phyloP scores from a whole-genome alignment of 148 eudicot genomes.

The Cornus controversa region DNA sequence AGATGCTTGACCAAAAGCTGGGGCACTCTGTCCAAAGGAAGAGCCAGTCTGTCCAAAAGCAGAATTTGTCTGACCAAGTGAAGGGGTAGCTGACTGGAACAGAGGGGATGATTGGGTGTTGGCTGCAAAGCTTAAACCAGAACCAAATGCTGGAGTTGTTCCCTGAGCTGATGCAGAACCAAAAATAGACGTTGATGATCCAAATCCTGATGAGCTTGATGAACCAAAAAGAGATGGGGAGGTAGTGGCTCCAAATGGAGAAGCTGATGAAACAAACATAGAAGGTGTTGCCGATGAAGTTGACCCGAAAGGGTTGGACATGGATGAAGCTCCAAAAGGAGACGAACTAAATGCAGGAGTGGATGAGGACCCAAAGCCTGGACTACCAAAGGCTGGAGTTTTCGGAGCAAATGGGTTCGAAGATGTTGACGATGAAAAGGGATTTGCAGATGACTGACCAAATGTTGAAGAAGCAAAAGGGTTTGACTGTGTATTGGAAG shows the following conservation, averaged over 20 bases:
- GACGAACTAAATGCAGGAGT: conserved; percentile 59
- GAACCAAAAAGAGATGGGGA: conserved; percentile 68
- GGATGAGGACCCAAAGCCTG: conserved; percentile 62
- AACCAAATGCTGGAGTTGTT: conserved; percentile 52
- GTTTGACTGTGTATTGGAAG: conserved; percentile 39
- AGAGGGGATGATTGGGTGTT: conserved; percentile 68
- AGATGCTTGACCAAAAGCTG: conserved; percentile 55
- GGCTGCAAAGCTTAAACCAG: conserved; percentile 60
- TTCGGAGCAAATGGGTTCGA: conserved; percentile 74
- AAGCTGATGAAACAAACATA: conserved; percentile 52
- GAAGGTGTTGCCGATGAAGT: conserved; percentile 58
- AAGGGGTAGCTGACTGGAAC: conserved; percentile 71
- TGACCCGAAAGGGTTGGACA: conserved; percentile 65
- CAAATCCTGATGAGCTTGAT: conserved; percentile 57
- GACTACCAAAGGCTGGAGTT: conserved; percentile 46
- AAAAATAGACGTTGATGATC: conserved; percentile 55
- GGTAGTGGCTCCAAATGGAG: conserved; percentile 58
- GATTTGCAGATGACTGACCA: conserved; percentile 66
- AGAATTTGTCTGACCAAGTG: conserved; percentile 68
- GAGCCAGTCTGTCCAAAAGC: conserved; percentile 65
- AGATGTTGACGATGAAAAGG: conserved; percentile 61
- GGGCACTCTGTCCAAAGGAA: conserved; percentile 51
- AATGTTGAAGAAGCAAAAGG: conserved; percentile 60
- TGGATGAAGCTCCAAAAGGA: conserved; percentile 49
- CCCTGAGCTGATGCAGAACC: conserved; percentile 58